phyloP scores from a whole-genome alignment of 1,139 yeast genomes.

The Candida tunisiensis region DNA sequence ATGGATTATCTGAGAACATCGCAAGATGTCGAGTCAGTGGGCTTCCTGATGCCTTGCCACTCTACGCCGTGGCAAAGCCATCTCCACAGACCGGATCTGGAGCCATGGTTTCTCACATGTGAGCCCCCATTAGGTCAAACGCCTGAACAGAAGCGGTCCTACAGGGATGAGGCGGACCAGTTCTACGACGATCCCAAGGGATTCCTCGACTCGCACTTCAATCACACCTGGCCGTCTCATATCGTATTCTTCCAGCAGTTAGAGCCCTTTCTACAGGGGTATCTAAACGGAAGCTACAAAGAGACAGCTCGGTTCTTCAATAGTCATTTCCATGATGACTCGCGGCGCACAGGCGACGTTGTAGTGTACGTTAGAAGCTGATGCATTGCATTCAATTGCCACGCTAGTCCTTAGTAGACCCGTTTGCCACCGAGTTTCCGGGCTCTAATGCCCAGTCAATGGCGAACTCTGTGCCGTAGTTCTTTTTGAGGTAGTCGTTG shows the following conservation, averaged over 20 bases:
- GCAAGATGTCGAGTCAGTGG: conserved; percentile 33
- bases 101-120: conserved; percentile 71
- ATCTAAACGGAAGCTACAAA: conserved; percentile 27
- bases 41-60: conserved; percentile 88
- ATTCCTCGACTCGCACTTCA: conserved; percentile 32
- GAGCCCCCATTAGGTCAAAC: conserved; percentile 56
- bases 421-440: conserved; percentile 50
- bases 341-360: conserved; percentile 63
- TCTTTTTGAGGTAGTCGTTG: conserved; percentile 51
- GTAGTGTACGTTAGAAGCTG: conserved; percentile 31
- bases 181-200: conserved; percentile 50
- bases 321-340: conserved; percentile 76
- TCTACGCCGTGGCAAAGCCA: conserved; percentile 93
- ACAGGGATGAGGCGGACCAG: conserved; percentile 75
- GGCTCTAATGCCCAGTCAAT: conserved; percentile 50
- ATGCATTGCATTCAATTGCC: too few species aligned
- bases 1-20: conserved; percentile 33
- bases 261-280: conserved; percentile 26
- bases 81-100: conserved; percentile 40
- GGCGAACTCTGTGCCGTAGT: conserved; percentile 25
- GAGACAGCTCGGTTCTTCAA: conserved; percentile 50
- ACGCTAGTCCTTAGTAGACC: conserved; percentile 3
- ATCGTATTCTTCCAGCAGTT: conserved; percentile 56
- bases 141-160: conserved; percentile 22
- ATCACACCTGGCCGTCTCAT: conserved; percentile 52